These are phyloP conservation scores for Ustilago bromivora DNA, from an alignment of 1,284 basidiomycete species.

Conservation along the genomic window DNA sequence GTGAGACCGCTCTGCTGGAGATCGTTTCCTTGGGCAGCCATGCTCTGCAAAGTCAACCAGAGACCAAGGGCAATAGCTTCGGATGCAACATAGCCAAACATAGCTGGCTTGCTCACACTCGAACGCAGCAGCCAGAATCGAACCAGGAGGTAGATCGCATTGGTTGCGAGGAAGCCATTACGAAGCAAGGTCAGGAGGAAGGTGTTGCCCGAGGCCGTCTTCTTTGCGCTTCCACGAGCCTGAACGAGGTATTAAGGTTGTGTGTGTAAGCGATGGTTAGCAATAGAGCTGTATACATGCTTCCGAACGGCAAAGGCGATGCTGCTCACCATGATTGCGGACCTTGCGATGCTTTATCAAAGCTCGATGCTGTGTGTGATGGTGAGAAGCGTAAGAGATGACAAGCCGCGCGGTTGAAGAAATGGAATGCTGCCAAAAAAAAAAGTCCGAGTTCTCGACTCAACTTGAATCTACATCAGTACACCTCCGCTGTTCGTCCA, in stretches of 20 bases:
- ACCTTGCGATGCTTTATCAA: background rate
- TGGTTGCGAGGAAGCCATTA: conserved; percentile 63
- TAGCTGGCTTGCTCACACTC: conserved; percentile 28
- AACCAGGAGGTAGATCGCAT: conserved; percentile 57
- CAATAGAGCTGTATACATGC: background rate
- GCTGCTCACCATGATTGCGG: background rate
- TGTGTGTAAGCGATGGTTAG: background rate
- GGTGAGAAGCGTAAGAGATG: background rate
- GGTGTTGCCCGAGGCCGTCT: conserved; percentile 58
- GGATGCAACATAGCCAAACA: conserved; percentile 58
- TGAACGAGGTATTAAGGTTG: conserved; percentile 1
- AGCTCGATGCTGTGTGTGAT: background rate
- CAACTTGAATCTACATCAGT: background rate
- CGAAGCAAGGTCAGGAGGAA: conserved; percentile 53
- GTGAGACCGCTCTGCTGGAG: conserved; percentile 67
- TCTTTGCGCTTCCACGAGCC: conserved; percentile 57
- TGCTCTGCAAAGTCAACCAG: conserved; percentile 61
- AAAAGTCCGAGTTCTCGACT: background rate
- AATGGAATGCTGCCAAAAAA: background rate
- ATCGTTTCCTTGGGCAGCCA: conserved; percentile 67
- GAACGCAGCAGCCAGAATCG: conserved; percentile 51
- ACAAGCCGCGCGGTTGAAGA: background rate
- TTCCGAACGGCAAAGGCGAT: background rate
- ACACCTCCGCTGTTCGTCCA: background rate
- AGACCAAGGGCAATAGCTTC: conserved; percentile 63